These are phyloP conservation scores for Paecilomyces sp. DNA, from an alignment of 2,329 filamentous ascomycete genomes.

Conservation along the genomic window DNA sequence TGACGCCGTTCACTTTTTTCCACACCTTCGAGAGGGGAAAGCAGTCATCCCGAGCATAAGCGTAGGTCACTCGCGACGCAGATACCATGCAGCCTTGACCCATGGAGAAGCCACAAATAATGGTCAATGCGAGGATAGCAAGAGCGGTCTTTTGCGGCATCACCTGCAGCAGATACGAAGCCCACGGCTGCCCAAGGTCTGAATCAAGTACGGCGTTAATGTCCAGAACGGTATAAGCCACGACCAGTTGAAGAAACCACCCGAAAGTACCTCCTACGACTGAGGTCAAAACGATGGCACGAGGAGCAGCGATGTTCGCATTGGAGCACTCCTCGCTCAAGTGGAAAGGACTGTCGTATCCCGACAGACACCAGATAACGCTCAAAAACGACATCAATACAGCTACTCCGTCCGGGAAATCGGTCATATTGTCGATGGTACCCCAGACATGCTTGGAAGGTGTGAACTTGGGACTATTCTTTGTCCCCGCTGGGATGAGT, in stretches of 20 bases:
- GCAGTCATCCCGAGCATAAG: conserved; percentile 65
- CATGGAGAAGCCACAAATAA: conserved; percentile 64
- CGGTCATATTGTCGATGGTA: conserved; percentile 57
- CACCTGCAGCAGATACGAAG: conserved; percentile 61
- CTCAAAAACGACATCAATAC: conserved; percentile 66
- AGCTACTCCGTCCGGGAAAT: conserved; percentile 60
- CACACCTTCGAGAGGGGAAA: conserved; percentile 56
- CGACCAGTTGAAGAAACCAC: conserved; percentile 67
- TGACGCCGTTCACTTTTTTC: conserved; percentile 53
- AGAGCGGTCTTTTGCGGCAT: conserved; percentile 54
- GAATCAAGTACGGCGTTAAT: conserved; percentile 53
- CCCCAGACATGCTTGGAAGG: conserved; percentile 57
- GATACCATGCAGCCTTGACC: conserved; percentile 67
- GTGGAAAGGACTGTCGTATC: conserved; percentile 65
- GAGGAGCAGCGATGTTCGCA: conserved; percentile 61
- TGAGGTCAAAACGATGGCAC: conserved; percentile 65
- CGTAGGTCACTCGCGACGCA: conserved; percentile 61
- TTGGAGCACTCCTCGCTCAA: conserved; percentile 70
- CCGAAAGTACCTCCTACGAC: conserved; percentile 59
- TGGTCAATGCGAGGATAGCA: conserved; percentile 58
- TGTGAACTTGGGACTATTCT: conserved; percentile 52
- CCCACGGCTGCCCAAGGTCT: conserved; percentile 62
- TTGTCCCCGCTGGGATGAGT: conserved; percentile 57
- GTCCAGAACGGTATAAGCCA: conserved; percentile 64
- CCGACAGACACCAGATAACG: conserved; percentile 63